Evolutionary conservation across 73 alveolate genomes (phyloP).

Genomic region (Paramecium biaurelia): DNA sequence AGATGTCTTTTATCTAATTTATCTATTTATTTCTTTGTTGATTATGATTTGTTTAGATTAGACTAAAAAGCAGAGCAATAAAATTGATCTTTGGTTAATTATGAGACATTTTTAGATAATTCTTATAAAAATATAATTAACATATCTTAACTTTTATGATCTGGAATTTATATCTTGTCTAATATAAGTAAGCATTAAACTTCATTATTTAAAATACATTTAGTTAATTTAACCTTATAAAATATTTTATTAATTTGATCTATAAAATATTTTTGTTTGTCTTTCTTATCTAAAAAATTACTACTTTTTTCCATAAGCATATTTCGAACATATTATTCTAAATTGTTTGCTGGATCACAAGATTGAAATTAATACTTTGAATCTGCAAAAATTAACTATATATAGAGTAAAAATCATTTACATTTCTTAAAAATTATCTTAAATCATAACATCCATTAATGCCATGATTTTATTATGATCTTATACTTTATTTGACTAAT

Average conservation of each 20-base stretch:
- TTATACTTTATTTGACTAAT: neutral
- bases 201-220: slow-evolving; percentile 24
- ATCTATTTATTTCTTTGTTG: neutral
- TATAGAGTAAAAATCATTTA: neutral
- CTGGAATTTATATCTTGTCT: neutral
- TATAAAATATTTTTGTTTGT: neutral
- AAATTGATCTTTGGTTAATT: neutral
- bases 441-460: neutral
- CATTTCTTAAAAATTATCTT: slow-evolving; percentile 20
- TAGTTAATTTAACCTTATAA: slow-evolving; percentile 3
- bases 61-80: neutral
- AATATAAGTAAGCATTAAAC: neutral
- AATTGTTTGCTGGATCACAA: neutral
- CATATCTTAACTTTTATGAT: neutral
- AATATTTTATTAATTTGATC: neutral
- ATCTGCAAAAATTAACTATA: neutral
- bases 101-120: neutral
- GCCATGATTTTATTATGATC: neutral
- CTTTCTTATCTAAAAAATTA: neutral
- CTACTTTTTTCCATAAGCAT: neutral
- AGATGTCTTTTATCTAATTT: neutral
- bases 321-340: neutral
- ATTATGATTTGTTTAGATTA: neutral
- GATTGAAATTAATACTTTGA: neutral
- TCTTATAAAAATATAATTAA: neutral